Evolutionary conservation across 2,329 filamentous ascomycete species (phyloP).

Genomic region (Chaetomium strumarium): DNA sequence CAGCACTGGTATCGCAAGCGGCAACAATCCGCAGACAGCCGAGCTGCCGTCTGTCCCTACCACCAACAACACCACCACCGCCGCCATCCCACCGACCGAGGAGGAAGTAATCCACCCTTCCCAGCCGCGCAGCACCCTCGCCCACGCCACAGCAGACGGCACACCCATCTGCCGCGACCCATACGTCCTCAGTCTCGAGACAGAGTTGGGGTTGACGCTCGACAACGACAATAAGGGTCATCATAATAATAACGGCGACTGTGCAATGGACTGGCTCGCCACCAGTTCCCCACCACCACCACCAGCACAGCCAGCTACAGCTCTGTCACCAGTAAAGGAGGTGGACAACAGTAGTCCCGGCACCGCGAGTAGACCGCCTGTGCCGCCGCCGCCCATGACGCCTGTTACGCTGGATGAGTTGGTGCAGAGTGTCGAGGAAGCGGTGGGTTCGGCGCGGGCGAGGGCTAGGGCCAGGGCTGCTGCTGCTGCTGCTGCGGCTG

Average conservation of each 20-base stretch:
- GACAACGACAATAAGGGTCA: neutral
- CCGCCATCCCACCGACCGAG: neutral
- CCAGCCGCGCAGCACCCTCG: neutral
- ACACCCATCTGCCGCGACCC: slow-evolving; percentile 12
- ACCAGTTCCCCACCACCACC: neutral
- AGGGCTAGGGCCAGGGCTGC: slow-evolving; percentile 18
- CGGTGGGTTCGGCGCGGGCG: slow-evolving; percentile 18
- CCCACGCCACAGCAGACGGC: slow-evolving; percentile 9
- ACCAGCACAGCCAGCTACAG: too few species aligned
- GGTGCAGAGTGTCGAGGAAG: slow-evolving; percentile 29
- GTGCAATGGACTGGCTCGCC: neutral
- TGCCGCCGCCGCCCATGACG: slow-evolving; percentile 20
- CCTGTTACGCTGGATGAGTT: slow-evolving; percentile 31
- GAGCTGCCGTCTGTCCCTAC: neutral
- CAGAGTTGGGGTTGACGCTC: slow-evolving; percentile 7
- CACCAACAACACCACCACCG: neutral
- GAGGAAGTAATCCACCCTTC: neutral
- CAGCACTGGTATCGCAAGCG: neutral
- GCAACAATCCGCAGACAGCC: neutral
- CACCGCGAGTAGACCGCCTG: too few species aligned
- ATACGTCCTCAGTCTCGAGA: slow-evolving; percentile 8
- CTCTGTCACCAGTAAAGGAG: too few species aligned
- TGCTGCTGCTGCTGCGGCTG: neutral
- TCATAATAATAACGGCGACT: neutral
- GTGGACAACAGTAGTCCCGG: neutral